Base-by-base conservation (phyloP, 2,329 filamentous ascomycete genomes). In the Epichloe hybrida region DNA sequence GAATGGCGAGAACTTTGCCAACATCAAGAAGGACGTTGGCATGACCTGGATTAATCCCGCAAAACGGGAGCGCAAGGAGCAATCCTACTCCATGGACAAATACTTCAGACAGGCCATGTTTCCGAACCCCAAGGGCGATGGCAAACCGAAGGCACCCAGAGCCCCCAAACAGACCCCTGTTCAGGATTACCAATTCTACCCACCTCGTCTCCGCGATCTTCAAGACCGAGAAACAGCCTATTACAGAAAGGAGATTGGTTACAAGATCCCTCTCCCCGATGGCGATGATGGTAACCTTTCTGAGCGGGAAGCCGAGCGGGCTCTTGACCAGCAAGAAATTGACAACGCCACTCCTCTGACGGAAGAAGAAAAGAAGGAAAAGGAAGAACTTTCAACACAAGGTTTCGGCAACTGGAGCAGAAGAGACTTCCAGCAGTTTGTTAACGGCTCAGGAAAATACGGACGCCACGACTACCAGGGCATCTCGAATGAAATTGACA, bases 151-250 rank as follows among this genome's bases (percentile, higher is more conserved):
- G 69, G 88, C 93, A 20, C 94, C 93, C n/a, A 83, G 90, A 51
- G 88, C 93, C 9, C 93, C 93, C 0, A 95, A 94, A 69, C 93
- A 98, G 65, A 81, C 95, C 49, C 74, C 82, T 4, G 86, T 95
- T 40, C 90, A 97, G 61, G 93, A 98, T 66, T 97, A 95, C 66
- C 93, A 98, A 62, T 98, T 98, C 71, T 98, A 95, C 66, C 90
- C 91, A 0, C 75, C 83, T 0, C 79, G 83, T 43, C 79, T 98
- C 9, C 80, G 83, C 31, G 89, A 96, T 59, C 76, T 98, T 7
- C 93, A 98, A 65, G 93, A 98, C 56, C 88, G 91, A 60, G 93
- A 98, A 70, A 98, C 93, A 0, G 91, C 93, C 0, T 95, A 78
- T 65, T 96, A 95, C 66, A 84, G 93, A 55, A 97, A 97, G 68